Percentiles rank a stretch among this genome's conserved stretches.
These are phyloP conservation scores for Aspergillus egyptiacus DNA, from an alignment of 495 filamentous ascomycete species.

Conservation along the genomic window DNA sequence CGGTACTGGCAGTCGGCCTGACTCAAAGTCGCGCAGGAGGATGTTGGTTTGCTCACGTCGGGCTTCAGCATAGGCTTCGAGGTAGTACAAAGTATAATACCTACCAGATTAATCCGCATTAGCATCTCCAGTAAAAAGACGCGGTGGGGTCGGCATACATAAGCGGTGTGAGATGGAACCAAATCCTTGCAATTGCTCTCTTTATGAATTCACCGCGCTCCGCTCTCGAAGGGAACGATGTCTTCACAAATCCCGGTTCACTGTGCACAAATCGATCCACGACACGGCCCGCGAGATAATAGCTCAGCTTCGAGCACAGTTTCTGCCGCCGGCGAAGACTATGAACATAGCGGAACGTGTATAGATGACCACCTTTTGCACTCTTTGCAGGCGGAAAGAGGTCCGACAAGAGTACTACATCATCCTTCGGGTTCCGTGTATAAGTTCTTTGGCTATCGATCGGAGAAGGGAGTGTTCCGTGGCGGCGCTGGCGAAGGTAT, in stretches of 20 bases:
- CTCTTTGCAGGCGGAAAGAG: slow-evolving; percentile 41
- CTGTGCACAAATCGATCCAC: slow-evolving; percentile 35
- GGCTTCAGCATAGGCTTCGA: slow-evolving; percentile 37
- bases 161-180: slow-evolving; percentile 37
- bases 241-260: slow-evolving; percentile 29
- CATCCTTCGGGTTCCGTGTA: slow-evolving; percentile 41
- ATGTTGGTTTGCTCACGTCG: slow-evolving; percentile 39
- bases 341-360: slow-evolving; percentile 40
- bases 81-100: slow-evolving; percentile 40
- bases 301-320: slow-evolving; percentile 36
- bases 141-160: slow-evolving; percentile 26
- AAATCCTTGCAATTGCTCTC: slow-evolving; percentile 29
- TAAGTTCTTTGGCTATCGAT: slow-evolving; percentile 35
- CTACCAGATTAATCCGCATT: slow-evolving; percentile 17
- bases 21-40: slow-evolving; percentile 38
- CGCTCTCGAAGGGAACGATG: slow-evolving; percentile 28
- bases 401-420: slow-evolving; percentile 43
- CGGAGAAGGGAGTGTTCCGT: slow-evolving; percentile 42
- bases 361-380: slow-evolving; percentile 40
- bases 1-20: slow-evolving; percentile 34
- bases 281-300: slow-evolving; percentile 41
- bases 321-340: slow-evolving; percentile 35
- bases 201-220: slow-evolving; percentile 33
- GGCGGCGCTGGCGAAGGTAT: slow-evolving; percentile 41
- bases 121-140: not conserved